Evolutionary conservation across 2,329 filamentous ascomycete genomes (phyloP).

Genomic region (Fusarium euwallaceae): DNA sequence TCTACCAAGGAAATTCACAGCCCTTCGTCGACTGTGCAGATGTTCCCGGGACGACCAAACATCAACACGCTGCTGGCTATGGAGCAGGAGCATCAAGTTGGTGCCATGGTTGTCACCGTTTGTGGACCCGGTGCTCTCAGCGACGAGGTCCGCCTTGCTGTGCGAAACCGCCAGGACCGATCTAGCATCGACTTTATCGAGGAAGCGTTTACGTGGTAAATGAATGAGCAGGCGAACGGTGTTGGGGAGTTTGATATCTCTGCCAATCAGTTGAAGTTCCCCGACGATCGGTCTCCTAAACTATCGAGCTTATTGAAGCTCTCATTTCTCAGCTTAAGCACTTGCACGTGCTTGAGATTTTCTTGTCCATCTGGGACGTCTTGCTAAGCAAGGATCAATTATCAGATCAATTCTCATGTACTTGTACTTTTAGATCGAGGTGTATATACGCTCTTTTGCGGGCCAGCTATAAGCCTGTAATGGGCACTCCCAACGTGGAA

Average conservation of each 20-base stretch:
- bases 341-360: conserved; percentile 15
- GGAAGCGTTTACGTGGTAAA: conserved; percentile 77
- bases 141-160: conserved; percentile 79
- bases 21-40: conserved; percentile 82
- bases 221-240: not conserved
- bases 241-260: conserved; percentile 16
- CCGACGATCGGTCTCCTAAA: not conserved
- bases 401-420: conserved; percentile 41
- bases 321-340: conserved; percentile 10
- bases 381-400: conserved; percentile 37
- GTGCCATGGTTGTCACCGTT: conserved; percentile 79
- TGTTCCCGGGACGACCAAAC: conserved; percentile 85
- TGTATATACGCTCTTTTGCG: conserved; percentile 38
- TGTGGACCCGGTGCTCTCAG: conserved; percentile 81
- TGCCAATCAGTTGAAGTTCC: conserved; percentile 19
- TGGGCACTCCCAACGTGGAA: conserved; percentile 8
- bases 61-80: conserved; percentile 78
- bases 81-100: conserved; percentile 81
- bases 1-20: conserved; percentile 86
- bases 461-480: conserved; percentile 8
- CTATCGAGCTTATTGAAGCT: conserved; percentile 1
- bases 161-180: conserved; percentile 72
- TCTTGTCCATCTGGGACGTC: conserved; percentile 26
- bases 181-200: conserved; percentile 83
- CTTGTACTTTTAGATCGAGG: conserved; percentile 40